Conservation (phyloP, 2,329 filamentous ascomycete genomes). For the Cryphonectria nitschkei region DNA sequence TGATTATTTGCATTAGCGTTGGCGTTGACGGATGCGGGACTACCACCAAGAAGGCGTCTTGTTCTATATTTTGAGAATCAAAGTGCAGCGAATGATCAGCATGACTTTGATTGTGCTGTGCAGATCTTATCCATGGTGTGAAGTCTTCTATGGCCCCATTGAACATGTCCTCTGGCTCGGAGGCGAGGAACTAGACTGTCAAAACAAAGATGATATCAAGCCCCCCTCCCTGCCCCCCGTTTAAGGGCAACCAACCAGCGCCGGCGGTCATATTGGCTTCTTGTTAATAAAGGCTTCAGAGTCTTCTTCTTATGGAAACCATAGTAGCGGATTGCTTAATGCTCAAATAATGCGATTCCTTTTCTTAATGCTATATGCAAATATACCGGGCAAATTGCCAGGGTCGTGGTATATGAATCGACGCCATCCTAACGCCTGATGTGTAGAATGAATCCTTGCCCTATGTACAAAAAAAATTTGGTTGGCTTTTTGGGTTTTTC, state of each 20-base stretch:
- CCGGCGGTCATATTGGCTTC: background rate
- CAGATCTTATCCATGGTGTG: background rate
- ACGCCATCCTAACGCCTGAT: background rate
- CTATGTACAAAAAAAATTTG: background rate
- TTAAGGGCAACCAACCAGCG: background rate
- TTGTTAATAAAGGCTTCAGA: background rate
- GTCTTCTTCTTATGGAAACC: background rate
- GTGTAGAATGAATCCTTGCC: background rate
- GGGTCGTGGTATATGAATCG: background rate
- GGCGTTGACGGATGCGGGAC: conserved; percentile 10
- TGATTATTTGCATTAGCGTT: conserved; percentile 17
- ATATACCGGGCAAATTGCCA: background rate
- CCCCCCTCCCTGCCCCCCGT: too few species aligned
- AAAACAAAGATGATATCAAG: background rate
- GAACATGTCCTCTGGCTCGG: too few species aligned
- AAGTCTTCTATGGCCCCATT: too few species aligned
- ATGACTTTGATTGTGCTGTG: background rate
- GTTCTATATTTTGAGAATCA: conserved; percentile 2
- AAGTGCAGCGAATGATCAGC: background rate
- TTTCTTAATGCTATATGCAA: background rate
- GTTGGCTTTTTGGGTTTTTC: background rate
- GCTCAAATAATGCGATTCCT: background rate
- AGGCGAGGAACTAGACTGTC: background rate
- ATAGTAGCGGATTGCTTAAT: background rate
- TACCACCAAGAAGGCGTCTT: background rate